Percentiles rank a stretch among this genome's conserved stretches.
Conservation (phyloP, 139 green algal genomes). For the Edaphochlamys debaryana region DNA sequence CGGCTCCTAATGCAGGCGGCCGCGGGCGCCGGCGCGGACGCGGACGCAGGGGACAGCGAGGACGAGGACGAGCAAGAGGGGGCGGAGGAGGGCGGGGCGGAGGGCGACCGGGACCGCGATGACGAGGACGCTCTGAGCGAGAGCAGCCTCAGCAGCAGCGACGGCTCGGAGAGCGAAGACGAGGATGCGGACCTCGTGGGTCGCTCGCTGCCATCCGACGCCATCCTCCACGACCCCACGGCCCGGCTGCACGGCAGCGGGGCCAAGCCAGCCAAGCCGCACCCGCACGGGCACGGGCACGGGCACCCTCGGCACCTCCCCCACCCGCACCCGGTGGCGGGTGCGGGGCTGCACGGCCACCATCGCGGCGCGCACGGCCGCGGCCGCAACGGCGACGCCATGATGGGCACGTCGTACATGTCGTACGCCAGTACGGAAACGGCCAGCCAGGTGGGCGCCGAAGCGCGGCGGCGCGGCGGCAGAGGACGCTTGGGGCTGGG, state of each 20-base stretch:
- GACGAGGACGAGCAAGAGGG: slow-evolving; percentile 32
- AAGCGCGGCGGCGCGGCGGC: too few relatives aligned
- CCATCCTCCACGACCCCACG: slow-evolving; percentile 28
- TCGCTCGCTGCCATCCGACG: slow-evolving; percentile 42
- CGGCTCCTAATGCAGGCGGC: too few relatives aligned
- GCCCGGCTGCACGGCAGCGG: neutral
- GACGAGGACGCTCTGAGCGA: neutral
- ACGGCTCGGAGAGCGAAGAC: slow-evolving; percentile 12
- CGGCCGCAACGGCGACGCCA: neutral
- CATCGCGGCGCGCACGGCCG: neutral
- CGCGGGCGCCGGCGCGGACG: neutral
- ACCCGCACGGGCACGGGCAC: neutral
- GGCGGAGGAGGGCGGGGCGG: slow-evolving; percentile 14
- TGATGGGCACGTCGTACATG: slow-evolving; percentile 46
- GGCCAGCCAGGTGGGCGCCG: too few relatives aligned
- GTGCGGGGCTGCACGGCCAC: neutral
- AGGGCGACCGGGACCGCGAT: neutral
- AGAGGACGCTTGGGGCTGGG: too few relatives aligned
- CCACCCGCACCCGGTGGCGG: too few relatives aligned
- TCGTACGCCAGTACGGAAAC: slow-evolving; percentile 26
- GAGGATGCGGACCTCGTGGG: slow-evolving; percentile 19
- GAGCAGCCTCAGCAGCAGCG: slow-evolving; percentile 8
- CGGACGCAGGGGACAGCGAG: neutral
- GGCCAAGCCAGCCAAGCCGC: neutral
- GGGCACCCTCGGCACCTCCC: neutral